These are phyloP conservation scores for Metarhizium guizhouense DNA, from an alignment of 2,329 filamentous ascomycete species.

Conservation along the genomic window DNA sequence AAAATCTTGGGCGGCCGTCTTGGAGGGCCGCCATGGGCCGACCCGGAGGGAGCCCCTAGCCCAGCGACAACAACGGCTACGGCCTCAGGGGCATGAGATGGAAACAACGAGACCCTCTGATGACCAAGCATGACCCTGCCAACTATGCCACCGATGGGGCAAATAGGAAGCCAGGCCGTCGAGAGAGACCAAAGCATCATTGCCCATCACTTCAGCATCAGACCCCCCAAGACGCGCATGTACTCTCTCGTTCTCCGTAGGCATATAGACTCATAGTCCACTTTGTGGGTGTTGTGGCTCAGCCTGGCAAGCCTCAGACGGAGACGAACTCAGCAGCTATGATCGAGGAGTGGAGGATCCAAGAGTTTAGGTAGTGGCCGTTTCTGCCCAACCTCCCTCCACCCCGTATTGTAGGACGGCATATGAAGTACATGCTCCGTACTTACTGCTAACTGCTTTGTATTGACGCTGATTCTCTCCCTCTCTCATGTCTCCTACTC, in stretches of 20 bases:
- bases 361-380: background rate
- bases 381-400: slow-evolving; percentile 5
- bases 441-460: background rate
- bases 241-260: background rate
- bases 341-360: background rate
- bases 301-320: background rate
- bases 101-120: background rate
- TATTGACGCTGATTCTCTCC: background rate
- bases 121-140: slow-evolving; percentile 1
- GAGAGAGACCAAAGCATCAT: background rate
- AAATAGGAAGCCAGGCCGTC: slow-evolving; percentile 3
- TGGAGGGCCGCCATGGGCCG: no score
- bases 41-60: no score
- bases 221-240: background rate
- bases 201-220: slow-evolving; percentile 1
- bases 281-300: background rate
- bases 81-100: slow-evolving; percentile 1
- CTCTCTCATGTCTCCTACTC: background rate
- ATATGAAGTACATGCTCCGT: no score
- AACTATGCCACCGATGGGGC: background rate
- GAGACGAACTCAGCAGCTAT: background rate
- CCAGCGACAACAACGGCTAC: slow-evolving; percentile 3
- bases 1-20: background rate
- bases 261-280: background rate
- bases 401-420: no score